phyloP scores from a whole-genome alignment of 805 yeast genomes.

The Candida nonsorbophila region DNA sequence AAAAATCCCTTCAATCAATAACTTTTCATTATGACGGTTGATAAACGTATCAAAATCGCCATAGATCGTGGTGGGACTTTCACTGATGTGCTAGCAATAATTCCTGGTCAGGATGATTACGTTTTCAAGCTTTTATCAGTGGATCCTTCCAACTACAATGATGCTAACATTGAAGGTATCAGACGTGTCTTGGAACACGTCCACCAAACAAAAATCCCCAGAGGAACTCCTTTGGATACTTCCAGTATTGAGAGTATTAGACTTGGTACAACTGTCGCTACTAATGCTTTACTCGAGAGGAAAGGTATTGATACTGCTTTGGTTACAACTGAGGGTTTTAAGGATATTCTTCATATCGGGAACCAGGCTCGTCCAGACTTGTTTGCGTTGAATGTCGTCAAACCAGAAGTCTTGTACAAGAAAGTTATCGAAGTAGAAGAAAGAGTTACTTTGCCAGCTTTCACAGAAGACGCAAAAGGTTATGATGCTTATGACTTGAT shows the following conservation, averaged over 20 bases:
- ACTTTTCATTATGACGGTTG: constrained; percentile 2
- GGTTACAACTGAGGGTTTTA: constrained; percentile 15
- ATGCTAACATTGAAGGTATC: constrained; percentile 16
- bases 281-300: constrained; percentile 17
- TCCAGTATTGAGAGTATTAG: constrained; percentile 12
- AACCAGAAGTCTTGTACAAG: constrained; percentile 11
- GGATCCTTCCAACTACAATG: constrained; percentile 14
- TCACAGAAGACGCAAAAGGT: constrained; percentile 39
- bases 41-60: constrained; percentile 8
- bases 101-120: constrained; percentile 48
- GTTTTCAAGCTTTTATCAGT: constrained; percentile 36
- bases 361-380: constrained; percentile 16
- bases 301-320: constrained; percentile 14
- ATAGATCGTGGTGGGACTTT: constrained; percentile 23
- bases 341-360: constrained; percentile 15
- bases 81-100: constrained; percentile 31
- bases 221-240: constrained; percentile 12
- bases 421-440: constrained; percentile 14
- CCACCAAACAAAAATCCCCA: constrained; percentile 16
- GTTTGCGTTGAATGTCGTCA: constrained; percentile 11
- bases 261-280: constrained; percentile 26
- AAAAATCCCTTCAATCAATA: no score
- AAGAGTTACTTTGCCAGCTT: constrained; percentile 15
- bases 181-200: constrained; percentile 13
- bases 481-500: constrained; percentile 8